Conservation (phyloP, 148 eudicot genomes). For the Rhododendron griersonianum region DNA sequence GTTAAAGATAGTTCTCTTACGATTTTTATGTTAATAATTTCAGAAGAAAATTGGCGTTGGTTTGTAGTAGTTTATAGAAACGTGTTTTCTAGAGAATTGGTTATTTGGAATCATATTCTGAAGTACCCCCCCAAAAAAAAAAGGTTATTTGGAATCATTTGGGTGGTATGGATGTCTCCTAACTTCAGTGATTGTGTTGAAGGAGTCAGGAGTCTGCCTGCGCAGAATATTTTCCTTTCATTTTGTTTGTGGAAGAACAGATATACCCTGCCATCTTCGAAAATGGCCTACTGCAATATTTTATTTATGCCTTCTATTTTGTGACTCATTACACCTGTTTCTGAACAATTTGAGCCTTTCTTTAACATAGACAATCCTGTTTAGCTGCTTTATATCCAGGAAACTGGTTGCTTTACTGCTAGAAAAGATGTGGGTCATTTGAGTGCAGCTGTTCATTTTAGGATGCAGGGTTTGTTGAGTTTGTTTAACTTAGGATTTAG, state of each 20-base stretch:
- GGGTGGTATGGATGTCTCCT: background rate
- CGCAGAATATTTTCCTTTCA: background rate
- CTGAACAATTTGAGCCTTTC: background rate
- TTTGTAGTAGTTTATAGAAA: background rate
- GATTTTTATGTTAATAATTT: background rate
- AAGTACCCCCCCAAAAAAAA: too few species aligned
- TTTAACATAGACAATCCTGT: background rate
- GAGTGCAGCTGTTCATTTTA: background rate
- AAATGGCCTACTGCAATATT: background rate
- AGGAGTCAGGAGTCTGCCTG: background rate
- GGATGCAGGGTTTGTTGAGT: background rate
- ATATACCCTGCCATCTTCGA: background rate
- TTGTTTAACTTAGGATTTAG: background rate
- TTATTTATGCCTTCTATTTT: background rate
- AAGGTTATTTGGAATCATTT: background rate
- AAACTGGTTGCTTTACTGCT: background rate
- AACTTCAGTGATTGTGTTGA: background rate
- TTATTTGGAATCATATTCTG: too few species aligned
- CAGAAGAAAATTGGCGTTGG: background rate
- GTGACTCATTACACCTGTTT: background rate
- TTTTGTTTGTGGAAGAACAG: background rate
- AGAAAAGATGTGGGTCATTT: background rate
- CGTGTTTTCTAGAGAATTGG: too few species aligned
- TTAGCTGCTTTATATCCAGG: background rate
- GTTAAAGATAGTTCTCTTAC: background rate